Conservation (phyloP, 805 yeast genomes). For the Maudiozyma serrabonitensis region DNA sequence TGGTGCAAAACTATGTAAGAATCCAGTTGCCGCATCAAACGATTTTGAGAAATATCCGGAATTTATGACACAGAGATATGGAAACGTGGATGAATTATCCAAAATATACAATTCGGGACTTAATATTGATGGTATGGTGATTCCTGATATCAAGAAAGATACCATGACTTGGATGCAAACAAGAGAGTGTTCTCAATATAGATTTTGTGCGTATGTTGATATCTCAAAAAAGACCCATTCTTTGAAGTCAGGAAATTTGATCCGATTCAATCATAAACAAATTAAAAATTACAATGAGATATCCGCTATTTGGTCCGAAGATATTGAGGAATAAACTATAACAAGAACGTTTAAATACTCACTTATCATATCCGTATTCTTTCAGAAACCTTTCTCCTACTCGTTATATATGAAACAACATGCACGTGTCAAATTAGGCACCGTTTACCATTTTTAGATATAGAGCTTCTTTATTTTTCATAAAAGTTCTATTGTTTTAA, state of each 20-base stretch:
- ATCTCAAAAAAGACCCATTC: neutral
- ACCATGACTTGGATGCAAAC: slow-evolving; percentile 14
- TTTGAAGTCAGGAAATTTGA: neutral
- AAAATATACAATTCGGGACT: slow-evolving; percentile 10
- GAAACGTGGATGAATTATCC: slow-evolving; percentile 4
- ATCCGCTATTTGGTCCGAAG: neutral
- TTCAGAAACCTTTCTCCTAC: too few relatives aligned
- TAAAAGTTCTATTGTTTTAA: too few relatives aligned
- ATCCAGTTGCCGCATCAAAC: slow-evolving; percentile 22
- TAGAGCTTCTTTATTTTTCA: too few relatives aligned
- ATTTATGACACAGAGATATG: slow-evolving; percentile 12
- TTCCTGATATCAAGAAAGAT: slow-evolving; percentile 5
- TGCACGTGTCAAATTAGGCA: too few relatives aligned
- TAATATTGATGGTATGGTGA: slow-evolving; percentile 10
- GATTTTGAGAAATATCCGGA: slow-evolving; percentile 21
- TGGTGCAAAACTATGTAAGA: slow-evolving; percentile 42
- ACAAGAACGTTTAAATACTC: too few relatives aligned
- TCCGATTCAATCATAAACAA: neutral
- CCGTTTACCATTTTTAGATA: too few relatives aligned
- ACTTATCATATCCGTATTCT: too few relatives aligned
- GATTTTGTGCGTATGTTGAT: slow-evolving; percentile 12
- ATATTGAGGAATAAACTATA: neutral
- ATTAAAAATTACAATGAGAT: slow-evolving; percentile 4
- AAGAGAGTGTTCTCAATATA: slow-evolving; percentile 14
- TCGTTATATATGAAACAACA: too few relatives aligned